Evolutionary conservation across 2,329 filamentous ascomycete genomes (phyloP), one percentile per base, ranked within the genome.

Genomic region (Diaporthe caulivora): DNA sequence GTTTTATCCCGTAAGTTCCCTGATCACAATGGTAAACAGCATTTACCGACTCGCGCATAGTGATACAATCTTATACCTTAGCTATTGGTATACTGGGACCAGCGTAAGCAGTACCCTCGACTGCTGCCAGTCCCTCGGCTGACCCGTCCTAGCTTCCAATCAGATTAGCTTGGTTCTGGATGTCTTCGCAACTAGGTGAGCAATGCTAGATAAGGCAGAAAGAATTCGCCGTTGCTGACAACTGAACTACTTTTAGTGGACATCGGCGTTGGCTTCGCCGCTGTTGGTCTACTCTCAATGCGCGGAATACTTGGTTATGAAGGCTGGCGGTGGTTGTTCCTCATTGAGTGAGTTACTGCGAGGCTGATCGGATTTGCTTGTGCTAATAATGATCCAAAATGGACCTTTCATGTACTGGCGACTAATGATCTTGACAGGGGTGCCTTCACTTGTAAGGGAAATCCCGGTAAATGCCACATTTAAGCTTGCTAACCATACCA

Each of bases 271-370:
- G 58, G 58, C 24, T 62, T 62, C 24, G 58, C 58, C 11, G 78
- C 79, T 2, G 79, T 76, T 57, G 79, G 78, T 11, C 75, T 80
- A 15, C 68, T 80, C 3, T 76, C 76, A 9, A 76, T 79, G 31
- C 76, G 79, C n/a, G 77, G 77, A 29, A 72, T 79, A 15, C 72
- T 73, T 1, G 78, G 77, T n/a, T 75, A 73, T 42, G 77, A 76
- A 21, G 79, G 79, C 3, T 80, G 79, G 79, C 75, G 78, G 47
- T 86, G 85, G 84, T 77, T 87, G 1, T 86, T 89, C 76, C 77
- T 88, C 0, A 83, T 90, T n/a, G 88, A 90, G 77, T 86, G 85
- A 0, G 58, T 73, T 21, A 42, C 5, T 42, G 31, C 24, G 5
- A 18, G 5, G 26, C 31, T 17, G 6, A 7, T 21, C 37, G 31